Evolutionary conservation across 306 rosid species (phyloP).

Genomic region (Vigna trinervia): DNA sequence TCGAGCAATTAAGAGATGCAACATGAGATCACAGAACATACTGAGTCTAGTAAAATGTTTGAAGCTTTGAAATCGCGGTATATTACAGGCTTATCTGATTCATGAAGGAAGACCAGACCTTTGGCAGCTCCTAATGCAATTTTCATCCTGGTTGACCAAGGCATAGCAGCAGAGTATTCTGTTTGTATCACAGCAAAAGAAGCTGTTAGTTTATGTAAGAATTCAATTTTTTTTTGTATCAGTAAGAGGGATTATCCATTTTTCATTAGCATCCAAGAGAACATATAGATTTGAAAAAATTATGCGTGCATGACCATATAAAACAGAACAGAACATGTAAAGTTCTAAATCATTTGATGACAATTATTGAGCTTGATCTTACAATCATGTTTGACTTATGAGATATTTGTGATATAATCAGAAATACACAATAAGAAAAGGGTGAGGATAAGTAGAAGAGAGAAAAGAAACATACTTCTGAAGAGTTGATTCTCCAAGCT

Average conservation of each 20-base stretch:
- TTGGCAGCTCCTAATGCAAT: constrained; percentile 77
- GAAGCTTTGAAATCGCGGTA: constrained; percentile 88
- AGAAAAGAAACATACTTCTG: constrained; percentile 62
- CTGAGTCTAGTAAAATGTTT: constrained; percentile 79
- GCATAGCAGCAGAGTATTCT: constrained; percentile 71
- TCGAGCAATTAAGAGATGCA: background rate
- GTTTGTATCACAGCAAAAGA: constrained; percentile 30
- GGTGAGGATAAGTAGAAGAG: background rate
- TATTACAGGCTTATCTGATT: constrained; percentile 77
- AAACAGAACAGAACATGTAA: constrained; percentile 1
- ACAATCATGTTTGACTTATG: constrained; percentile 7
- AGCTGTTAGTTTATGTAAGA: constrained; percentile 9
- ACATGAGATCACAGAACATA: constrained; percentile 43
- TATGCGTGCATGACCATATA: constrained; percentile 8
- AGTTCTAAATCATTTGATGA: constrained; percentile 11
- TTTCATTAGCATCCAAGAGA: background rate
- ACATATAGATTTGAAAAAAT: background rate
- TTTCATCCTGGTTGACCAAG: constrained; percentile 86
- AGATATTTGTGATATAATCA: background rate
- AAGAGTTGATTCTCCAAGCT: constrained; percentile 83
- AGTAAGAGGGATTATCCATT: background rate
- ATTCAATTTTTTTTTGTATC: background rate
- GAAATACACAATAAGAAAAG: background rate
- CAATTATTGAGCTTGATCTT: background rate
- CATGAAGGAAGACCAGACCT: constrained; percentile 82